Percentiles rank a stretch among this genome's conserved stretches.
Evolutionary conservation across 805 yeast species (phyloP).

Genomic region (Sugiyamaella floridensis): DNA sequence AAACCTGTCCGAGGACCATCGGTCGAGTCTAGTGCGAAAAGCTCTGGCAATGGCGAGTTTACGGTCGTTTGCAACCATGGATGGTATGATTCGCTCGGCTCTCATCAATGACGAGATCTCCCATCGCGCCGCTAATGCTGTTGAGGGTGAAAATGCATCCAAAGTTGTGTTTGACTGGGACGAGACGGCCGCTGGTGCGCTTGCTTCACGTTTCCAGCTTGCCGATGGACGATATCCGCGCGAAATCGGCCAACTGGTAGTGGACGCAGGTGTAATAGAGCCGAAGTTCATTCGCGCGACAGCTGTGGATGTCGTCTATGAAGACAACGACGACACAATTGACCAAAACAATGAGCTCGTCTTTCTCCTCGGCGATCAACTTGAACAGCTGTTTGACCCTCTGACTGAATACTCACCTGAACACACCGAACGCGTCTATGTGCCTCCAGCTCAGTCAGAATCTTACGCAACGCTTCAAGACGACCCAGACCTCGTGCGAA

Average conservation of each 20-base stretch:
- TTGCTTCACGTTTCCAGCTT: conserved; percentile 60
- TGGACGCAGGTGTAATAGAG: conserved; percentile 53
- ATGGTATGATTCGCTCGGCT: conserved; percentile 26
- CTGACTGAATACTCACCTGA: conserved; percentile 89
- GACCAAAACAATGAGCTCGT: conserved; percentile 73
- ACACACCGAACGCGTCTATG: conserved; percentile 63
- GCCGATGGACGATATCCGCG: conserved; percentile 47
- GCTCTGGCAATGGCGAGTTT: conserved; percentile 71
- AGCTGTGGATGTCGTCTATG: conserved; percentile 70
- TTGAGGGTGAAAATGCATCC: background rate
- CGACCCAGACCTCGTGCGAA: conserved; percentile 36
- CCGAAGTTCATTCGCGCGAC: conserved; percentile 43
- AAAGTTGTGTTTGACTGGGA: conserved; percentile 46
- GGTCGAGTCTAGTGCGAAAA: conserved; percentile 54
- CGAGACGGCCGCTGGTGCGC: conserved; percentile 75
- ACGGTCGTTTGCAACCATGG: conserved; percentile 56
- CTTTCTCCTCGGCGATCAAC: conserved; percentile 70
- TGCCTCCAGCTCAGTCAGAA: conserved; percentile 42
- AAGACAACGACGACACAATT: conserved; percentile 42
- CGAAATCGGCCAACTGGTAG: conserved; percentile 50
- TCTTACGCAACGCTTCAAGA: conserved; percentile 9
- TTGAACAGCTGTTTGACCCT: conserved; percentile 86
- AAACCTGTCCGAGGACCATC: conserved; percentile 47
- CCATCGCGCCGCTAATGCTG: background rate
- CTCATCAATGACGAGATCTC: conserved; percentile 1